Base-by-base conservation (phyloP, 192 early-diverging fungal genomes). In the Coemansia sp. region DNA sequence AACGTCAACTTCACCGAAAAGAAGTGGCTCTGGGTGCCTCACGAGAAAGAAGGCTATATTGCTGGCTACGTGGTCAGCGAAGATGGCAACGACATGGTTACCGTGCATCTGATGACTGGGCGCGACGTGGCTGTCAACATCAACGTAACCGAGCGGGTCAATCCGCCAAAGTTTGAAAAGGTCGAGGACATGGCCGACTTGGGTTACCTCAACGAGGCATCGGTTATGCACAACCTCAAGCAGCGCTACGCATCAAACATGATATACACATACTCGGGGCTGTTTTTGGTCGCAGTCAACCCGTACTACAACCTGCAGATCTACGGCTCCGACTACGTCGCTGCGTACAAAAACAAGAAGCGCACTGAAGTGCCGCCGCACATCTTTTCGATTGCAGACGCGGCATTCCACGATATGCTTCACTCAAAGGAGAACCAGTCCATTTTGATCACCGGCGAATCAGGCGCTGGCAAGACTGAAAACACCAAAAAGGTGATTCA, bases 401-500 rank as follows among this genome's bases (percentile, higher is more conserved):
- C 88, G 4, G 94, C 97, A 0, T 99, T 95, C 83, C 87, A 93
- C 67, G 96, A 95, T 62, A 97, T 99, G 97, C 82, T 95, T 24
- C 85, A 91, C 62, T 87, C 91, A 38, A 88, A 88, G 51, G 94
- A 97, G 70, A 96, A 97, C 71, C 97, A 99, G 80, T 95, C 94
- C 3, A 94, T 99, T 65, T 83, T 99, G 23, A 97, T 99, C 70
- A 99, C 97, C 86, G 97, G 97, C 59, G 97, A 99, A 84, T 97
- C 95, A 25, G 97, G 97, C 50, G 96, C 96, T 5, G 97, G 97
- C 57, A 99, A 99, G 80, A 99, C 97, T 14, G 97, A 99, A 84
- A 98, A 98, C 82, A 99, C 96, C 14, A 99, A 99, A 65, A 97
- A 94, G 59, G 94, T 97, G 37, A 97, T 99, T 64, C 96, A 98